A percentile compares a stretch with the other conserved stretches of the same genome.
These are phyloP conservation scores for Eragrostis tef DNA, from an alignment of 202 grass and related monocot species.

Conservation along the genomic window DNA sequence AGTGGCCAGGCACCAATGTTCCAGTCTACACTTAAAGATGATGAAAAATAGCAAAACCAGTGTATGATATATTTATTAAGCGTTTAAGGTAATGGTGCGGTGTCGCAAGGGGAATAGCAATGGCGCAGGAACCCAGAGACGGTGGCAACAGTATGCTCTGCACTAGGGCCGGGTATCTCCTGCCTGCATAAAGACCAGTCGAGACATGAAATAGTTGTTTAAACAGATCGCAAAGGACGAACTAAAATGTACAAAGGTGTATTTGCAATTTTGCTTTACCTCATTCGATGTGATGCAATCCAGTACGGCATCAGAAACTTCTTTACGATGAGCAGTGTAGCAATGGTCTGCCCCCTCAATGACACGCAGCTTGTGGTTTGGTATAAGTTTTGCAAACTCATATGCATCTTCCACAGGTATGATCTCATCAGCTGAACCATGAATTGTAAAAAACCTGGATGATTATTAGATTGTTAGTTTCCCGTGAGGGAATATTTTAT, in stretches of 20 bases:
- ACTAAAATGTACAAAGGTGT: background rate
- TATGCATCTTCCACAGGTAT: conserved; percentile 72
- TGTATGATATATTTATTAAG: background rate
- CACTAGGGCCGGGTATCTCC: background rate
- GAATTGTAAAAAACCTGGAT: conserved; percentile 73
- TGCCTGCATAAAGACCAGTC: conserved; percentile 13
- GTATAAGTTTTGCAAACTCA: conserved; percentile 70
- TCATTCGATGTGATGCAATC: conserved; percentile 56
- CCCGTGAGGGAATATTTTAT: background rate
- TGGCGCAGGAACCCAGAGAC: background rate
- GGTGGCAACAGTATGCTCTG: no score
- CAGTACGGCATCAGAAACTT: conserved; percentile 55
- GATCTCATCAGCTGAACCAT: conserved; percentile 67
- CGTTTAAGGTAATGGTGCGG: background rate
- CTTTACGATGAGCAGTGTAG: conserved; percentile 65
- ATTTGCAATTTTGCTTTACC: conserved; percentile 42
- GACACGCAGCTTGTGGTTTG: conserved; percentile 68
- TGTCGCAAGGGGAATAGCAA: background rate
- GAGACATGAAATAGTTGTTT: background rate
- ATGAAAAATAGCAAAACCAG: background rate
- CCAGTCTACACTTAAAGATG: background rate
- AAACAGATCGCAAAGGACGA: background rate
- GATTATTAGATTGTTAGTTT: background rate
- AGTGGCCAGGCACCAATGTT: background rate
- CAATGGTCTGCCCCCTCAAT: conserved; percentile 82